A percentile compares a stretch with the other conserved stretches of the same genome.
Evolutionary conservation across 2,329 filamentous ascomycete genomes (phyloP).

Genomic region (Thielaviopsis musarum): DNA sequence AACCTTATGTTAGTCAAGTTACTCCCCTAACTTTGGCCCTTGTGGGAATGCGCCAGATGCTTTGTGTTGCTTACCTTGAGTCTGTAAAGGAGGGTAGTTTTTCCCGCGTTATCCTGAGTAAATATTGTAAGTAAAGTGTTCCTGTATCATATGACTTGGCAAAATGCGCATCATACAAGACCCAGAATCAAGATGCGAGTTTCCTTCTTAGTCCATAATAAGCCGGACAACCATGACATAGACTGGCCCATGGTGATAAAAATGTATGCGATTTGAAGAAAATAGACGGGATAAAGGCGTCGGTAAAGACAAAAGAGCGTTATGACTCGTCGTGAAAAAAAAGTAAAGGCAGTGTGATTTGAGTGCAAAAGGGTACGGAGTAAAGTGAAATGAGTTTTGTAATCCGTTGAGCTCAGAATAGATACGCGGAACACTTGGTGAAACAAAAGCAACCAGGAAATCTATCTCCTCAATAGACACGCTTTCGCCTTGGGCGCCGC

Average conservation of each 20-base stretch:
- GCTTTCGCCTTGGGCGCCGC: conserved; percentile 1
- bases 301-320: not conserved
- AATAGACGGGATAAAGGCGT: not conserved
- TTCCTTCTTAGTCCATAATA: conserved; percentile 90
- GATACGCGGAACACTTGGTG: conserved; percentile 1
- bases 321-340: not conserved
- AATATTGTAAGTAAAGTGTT: not conserved
- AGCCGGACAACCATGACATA: conserved; percentile 51
- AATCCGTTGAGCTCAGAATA: not conserved
- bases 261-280: conserved; percentile 10
- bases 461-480: conserved; percentile 5
- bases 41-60: conserved; percentile 1
- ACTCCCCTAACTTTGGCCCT: not conserved
- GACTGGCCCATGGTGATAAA: conserved; percentile 41
- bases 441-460: conserved; percentile 6
- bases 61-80: conserved; percentile 51
- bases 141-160: not conserved
- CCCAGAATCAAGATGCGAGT: conserved; percentile 90
- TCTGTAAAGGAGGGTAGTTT: conserved; percentile 91
- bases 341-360: not conserved
- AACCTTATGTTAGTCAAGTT: conserved; percentile 3
- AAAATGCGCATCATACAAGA: conserved; percentile 43
- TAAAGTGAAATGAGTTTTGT: not conserved
- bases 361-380: not conserved
- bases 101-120: conserved; percentile 87